phyloP scores from a whole-genome alignment of 1,139 yeast species.

The Oligophagozyma castellii region DNA sequence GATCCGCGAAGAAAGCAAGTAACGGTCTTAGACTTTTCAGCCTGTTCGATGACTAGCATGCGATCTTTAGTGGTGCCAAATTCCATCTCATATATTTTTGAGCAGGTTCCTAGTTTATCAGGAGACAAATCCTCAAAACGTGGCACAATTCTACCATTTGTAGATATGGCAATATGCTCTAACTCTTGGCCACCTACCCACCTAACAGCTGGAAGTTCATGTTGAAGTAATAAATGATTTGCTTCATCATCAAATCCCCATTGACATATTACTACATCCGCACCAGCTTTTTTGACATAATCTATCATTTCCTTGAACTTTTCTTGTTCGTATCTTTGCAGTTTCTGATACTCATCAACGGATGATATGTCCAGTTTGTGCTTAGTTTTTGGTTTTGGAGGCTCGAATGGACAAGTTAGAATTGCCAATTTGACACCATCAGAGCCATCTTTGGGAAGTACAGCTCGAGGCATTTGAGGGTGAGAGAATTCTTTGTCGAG shows the following conservation, averaged over 20 bases:
- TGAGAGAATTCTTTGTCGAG: constrained; percentile 95
- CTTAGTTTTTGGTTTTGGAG: constrained; percentile 98
- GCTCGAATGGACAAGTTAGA: constrained; percentile 96
- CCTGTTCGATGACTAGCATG: constrained; percentile 88
- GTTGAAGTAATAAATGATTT: constrained; percentile 77
- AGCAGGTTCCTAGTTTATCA: constrained; percentile 81
- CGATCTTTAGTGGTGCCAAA: constrained; percentile 95
- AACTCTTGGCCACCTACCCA: constrained; percentile 99
- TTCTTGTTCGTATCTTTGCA: constrained; percentile 84
- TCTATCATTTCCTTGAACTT: constrained; percentile 87
- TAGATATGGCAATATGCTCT: constrained; percentile 92
- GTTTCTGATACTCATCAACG: constrained; percentile 82
- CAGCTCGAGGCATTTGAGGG: constrained; percentile 88
- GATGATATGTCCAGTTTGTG: constrained; percentile 88
- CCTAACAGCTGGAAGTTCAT: constrained; percentile 87
- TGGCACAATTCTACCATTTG: constrained; percentile 94
- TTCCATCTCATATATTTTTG: constrained; percentile 71
- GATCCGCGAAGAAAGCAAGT: constrained; percentile 92
- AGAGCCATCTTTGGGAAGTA: constrained; percentile 26
- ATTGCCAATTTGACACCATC: constrained; percentile 83
- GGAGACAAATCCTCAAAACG: constrained; percentile 82
- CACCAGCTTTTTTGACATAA: constrained; percentile 77
- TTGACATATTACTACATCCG: constrained; percentile 93
- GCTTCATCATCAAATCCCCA: constrained; percentile 99
- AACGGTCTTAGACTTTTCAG: constrained; percentile 80